A percentile compares a stretch with the other conserved stretches of the same genome.
Conservation (phyloP, 495 filamentous ascomycete genomes). For the Penicillium crystallinum region DNA sequence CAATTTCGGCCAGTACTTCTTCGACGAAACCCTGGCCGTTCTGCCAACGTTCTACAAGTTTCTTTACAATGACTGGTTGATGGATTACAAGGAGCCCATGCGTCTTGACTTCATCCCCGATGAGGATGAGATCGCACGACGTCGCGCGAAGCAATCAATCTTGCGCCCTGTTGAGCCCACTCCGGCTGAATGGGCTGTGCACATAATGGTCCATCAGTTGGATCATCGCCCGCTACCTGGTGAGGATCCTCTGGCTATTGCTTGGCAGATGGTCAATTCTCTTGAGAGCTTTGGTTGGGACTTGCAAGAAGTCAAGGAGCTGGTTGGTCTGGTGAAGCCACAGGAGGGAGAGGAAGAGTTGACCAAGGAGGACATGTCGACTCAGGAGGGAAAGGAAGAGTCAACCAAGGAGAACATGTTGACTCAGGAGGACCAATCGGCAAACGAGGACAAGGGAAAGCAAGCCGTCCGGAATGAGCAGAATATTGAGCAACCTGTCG, state of each 20-base stretch:
- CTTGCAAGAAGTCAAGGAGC: constrained; percentile 4
- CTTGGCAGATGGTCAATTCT: background rate
- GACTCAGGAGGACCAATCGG: background rate
- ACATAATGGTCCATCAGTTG: background rate
- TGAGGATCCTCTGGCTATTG: background rate
- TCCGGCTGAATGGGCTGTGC: background rate
- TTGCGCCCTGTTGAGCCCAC: background rate
- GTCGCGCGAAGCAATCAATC: background rate
- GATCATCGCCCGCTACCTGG: too few relatives aligned
- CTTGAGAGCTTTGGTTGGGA: background rate
- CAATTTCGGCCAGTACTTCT: constrained; percentile 54
- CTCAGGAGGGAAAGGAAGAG: background rate
- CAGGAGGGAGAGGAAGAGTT: background rate
- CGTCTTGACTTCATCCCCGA: constrained; percentile 10
- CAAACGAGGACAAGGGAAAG: background rate
- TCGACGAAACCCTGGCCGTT: constrained; percentile 51
- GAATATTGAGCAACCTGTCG: background rate
- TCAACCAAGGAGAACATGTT: background rate
- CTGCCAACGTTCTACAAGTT: constrained; percentile 57
- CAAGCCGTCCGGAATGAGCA: background rate
- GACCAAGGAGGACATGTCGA: background rate
- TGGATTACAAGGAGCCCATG: constrained; percentile 55
- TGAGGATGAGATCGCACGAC: constrained; percentile 3
- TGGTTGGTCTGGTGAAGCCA: constrained; percentile 4
- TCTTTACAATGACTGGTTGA: constrained; percentile 69